phyloP scores from a whole-genome alignment of 257 asterid genomes.

The Solanum corneliomulleri region DNA sequence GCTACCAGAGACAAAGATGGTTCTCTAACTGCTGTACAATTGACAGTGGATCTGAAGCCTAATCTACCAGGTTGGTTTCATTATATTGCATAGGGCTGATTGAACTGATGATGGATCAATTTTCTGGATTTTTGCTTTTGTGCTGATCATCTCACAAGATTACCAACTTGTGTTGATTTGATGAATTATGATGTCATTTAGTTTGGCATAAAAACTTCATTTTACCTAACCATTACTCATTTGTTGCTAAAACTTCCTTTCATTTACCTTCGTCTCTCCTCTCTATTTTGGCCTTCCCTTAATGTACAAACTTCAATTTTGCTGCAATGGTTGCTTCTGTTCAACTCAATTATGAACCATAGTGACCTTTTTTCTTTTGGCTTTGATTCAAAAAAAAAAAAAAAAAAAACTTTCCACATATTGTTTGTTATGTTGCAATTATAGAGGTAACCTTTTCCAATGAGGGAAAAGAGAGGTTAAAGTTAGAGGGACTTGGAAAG shows the following conservation, averaged over 20 bases:
- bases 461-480: neutral
- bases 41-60: conserved; percentile 93
- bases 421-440: neutral
- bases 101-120: neutral
- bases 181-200: neutral
- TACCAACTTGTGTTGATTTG: neutral
- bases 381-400: neutral
- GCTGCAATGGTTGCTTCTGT: neutral
- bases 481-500: neutral
- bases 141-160: neutral
- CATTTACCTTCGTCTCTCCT: neutral
- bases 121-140: neutral
- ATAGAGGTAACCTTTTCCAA: neutral
- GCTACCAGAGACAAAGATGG: conserved; percentile 58
- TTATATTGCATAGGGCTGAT: neutral
- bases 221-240: neutral
- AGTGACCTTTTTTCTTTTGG: neutral
- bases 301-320: neutral
- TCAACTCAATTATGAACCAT: neutral
- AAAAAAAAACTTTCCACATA: neutral
- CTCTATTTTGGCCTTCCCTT: neutral
- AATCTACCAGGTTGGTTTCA: conserved; percentile 61
- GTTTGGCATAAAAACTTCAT: neutral
- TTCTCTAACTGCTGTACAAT: conserved; percentile 56
- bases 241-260: neutral